A percentile compares a stretch with the other conserved stretches of the same genome.
These are phyloP conservation scores for Aspergillus bridgeri DNA, from an alignment of 495 filamentous ascomycete genomes.

Conservation along the genomic window DNA sequence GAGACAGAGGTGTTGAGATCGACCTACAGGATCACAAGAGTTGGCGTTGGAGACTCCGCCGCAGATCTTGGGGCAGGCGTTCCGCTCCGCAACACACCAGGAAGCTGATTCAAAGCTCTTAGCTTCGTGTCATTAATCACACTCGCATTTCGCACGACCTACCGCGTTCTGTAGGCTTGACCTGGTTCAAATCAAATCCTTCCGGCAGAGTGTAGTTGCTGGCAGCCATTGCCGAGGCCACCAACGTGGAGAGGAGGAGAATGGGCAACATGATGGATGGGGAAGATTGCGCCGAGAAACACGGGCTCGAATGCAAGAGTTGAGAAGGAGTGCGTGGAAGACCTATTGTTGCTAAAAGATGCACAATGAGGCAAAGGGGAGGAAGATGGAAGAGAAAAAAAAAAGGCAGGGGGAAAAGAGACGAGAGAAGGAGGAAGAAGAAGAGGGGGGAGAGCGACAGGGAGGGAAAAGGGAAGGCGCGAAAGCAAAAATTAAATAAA, in stretches of 20 bases:
- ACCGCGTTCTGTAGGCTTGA: constrained; percentile 28
- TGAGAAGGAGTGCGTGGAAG: neutral
- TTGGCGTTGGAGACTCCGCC: constrained; percentile 38
- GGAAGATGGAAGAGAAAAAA: constrained; percentile 12
- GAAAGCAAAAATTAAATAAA: constrained; percentile 3
- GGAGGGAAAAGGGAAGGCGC: constrained; percentile 16
- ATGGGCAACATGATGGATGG: constrained; percentile 31
- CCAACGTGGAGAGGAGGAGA: constrained; percentile 35
- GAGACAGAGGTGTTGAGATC: constrained; percentile 10
- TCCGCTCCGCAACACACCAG: constrained; percentile 46
- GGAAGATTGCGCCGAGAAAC: neutral
- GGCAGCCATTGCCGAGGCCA: constrained; percentile 25
- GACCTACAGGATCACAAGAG: constrained; percentile 42
- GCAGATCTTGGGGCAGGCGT: constrained; percentile 47
- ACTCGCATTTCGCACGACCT: constrained; percentile 5
- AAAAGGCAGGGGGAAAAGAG: constrained; percentile 2
- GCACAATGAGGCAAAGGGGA: constrained; percentile 9
- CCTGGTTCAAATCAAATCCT: constrained; percentile 36
- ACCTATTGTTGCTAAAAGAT: neutral
- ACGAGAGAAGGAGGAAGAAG: constrained; percentile 15
- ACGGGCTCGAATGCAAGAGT: constrained; percentile 1
- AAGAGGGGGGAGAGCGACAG: constrained; percentile 21
- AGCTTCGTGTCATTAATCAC: neutral
- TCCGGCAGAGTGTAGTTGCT: constrained; percentile 35
- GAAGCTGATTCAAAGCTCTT: constrained; percentile 25